phyloP scores from a whole-genome alignment of 164 flowering plant species.

The Magnolia kwangsiensis region DNA sequence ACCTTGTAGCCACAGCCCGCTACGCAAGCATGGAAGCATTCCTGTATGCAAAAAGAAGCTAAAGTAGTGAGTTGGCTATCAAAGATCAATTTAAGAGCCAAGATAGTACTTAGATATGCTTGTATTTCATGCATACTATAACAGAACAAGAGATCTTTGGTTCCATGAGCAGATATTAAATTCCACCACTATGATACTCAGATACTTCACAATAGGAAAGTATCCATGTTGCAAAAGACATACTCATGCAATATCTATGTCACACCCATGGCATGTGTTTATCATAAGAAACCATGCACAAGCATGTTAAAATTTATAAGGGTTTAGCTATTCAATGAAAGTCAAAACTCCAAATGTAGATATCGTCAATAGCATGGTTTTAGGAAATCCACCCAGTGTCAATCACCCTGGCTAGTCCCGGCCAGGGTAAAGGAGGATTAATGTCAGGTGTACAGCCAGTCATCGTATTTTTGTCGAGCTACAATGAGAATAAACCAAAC shows the following conservation, averaged over 20 bases:
- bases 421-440: not conserved
- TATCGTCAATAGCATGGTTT: not conserved
- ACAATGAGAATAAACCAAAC: not conserved
- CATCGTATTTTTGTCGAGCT: not conserved
- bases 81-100: not conserved
- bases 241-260: not conserved
- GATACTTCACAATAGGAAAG: not conserved
- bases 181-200: not conserved
- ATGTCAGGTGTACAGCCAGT: not conserved
- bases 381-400: not conserved
- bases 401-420: not conserved
- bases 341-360: not conserved
- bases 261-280: not conserved
- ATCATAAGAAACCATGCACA: not conserved
- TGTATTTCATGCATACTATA: not conserved
- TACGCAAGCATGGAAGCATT: conserved; percentile 81
- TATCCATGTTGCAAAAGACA: not conserved
- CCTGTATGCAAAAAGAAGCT: conserved; percentile 37
- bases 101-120: not conserved
- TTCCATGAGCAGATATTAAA: not conserved
- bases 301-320: not conserved
- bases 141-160: conserved; percentile 1
- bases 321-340: not conserved
- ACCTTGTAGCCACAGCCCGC: conserved; percentile 92
- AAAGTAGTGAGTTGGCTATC: not conserved